These are phyloP conservation scores for Boletus huronensis DNA, from an alignment of 768 basidiomycete genomes.

Conservation along the genomic window DNA sequence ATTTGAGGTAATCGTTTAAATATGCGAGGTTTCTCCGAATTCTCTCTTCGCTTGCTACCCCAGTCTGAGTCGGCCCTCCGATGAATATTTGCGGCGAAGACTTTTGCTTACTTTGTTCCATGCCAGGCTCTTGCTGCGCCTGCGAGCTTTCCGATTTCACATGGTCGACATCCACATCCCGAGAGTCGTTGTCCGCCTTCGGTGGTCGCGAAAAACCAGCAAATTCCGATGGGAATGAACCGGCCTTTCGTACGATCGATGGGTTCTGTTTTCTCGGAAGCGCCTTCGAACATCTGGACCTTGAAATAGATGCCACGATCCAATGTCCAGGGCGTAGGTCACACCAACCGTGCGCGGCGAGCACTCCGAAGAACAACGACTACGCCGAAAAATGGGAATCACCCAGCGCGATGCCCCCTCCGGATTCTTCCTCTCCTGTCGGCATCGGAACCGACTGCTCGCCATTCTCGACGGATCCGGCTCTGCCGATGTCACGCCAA, in stretches of 20 bases:
- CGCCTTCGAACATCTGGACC: background rate
- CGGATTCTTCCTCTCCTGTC: conserved; percentile 23
- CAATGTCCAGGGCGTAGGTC: conserved; percentile 1
- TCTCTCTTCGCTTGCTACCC: background rate
- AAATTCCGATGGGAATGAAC: background rate
- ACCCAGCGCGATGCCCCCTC: conserved; percentile 9
- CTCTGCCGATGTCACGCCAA: background rate
- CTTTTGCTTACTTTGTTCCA: conserved; percentile 8
- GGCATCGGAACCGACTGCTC: background rate
- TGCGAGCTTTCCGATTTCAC: conserved; percentile 1
- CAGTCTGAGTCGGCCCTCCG: background rate
- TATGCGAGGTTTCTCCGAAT: background rate
- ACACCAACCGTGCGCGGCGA: background rate
- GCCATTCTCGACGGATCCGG: background rate
- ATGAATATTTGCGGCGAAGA: conserved; percentile 7
- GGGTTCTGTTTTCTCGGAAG: background rate
- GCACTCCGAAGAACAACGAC: conserved; percentile 7
- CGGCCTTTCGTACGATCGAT: background rate
- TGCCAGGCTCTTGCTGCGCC: background rate
- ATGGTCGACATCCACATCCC: conserved; percentile 7
- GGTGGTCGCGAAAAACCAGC: background rate
- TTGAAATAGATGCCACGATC: background rate
- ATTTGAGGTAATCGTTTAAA: background rate
- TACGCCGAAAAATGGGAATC: conserved; percentile 2
- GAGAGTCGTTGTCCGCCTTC: background rate